Percentiles rank a stretch among this genome's conserved stretches.
These are phyloP conservation scores for Wickerhamiella brachini DNA, from an alignment of 805 yeast species.

Conservation along the genomic window DNA sequence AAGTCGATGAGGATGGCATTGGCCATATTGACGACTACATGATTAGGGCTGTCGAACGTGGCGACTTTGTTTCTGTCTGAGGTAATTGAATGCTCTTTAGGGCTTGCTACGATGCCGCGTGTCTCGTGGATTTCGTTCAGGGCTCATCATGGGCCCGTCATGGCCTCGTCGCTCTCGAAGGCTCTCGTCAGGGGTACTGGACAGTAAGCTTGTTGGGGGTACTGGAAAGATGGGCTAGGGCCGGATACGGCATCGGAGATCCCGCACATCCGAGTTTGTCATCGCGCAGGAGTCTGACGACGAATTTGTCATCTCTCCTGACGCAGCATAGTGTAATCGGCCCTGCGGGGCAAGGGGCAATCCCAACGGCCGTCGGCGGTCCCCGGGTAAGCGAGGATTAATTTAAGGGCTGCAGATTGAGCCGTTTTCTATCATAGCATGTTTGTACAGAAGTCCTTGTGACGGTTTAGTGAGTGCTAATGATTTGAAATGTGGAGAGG, in stretches of 20 bases:
- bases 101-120: too few relatives aligned
- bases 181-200: too few relatives aligned
- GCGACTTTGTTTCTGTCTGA: conserved; percentile 21
- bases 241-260: too few relatives aligned
- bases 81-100: too few relatives aligned
- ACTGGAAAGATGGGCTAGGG: too few relatives aligned
- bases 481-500: neutral
- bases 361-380: neutral
- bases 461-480: neutral
- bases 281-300: neutral
- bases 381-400: neutral
- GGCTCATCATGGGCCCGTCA: too few relatives aligned
- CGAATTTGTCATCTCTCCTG: neutral
- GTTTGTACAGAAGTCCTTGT: neutral
- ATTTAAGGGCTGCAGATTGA: neutral
- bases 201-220: too few relatives aligned
- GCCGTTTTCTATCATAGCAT: neutral
- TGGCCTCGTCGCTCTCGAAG: too few relatives aligned
- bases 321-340: neutral
- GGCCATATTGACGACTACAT: conserved; percentile 92
- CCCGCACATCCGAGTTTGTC: neutral
- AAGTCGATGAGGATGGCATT: conserved; percentile 41
- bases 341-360: neutral
- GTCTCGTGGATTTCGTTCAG: too few relatives aligned
- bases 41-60: conserved; percentile 81